Evolutionary conservation across 495 filamentous ascomycete genomes (phyloP), one percentile per base, ranked within the genome.

Genomic region (Tuber microsphaerosporum): DNA sequence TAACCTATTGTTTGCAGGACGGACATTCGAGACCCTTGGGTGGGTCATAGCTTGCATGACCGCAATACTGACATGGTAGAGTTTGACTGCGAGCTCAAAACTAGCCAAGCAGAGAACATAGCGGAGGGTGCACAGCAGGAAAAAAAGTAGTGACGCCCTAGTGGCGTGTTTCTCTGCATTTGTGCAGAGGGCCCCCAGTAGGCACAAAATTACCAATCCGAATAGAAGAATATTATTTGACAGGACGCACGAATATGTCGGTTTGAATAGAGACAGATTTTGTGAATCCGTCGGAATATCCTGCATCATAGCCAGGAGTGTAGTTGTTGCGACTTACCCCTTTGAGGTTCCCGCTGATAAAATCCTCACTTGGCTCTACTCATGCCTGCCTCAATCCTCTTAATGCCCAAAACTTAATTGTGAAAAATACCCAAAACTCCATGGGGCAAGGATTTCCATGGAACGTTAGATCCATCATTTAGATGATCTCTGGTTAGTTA

Each of bases 241-340:
- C 75, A 79, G 69, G 71, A 68, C 65, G 65, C 77, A 79, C 76
- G 45, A 73, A 73, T 68, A 78, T 69, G 71, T 48, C 4, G 46
- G 48, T 71, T 31, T 72, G 20, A 75, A 77, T 79, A 41, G 69
- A 72, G 71, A 76, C 42, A 34, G 69, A 42, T 75, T 70, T 61
- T 70, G 77, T 79, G 73, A 72, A 43, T 65, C 72, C 76, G 43
- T 75, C 77, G 77, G 77, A 75, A 79, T 42, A 71, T 43, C 51
- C 72, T 79, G 77, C 77, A 79, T 79, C 61, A 46, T 79, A 69
- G 37, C 70, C 41, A 72, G 51, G 65, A 43, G 31, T 79, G 45
- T 51, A 76, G n/a, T 79, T 14, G 65, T 51, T 34, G 69, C 43
- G 17, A 68, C 69, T 16, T 76, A 73, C 56, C 75, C n/a, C 48